Evolutionary conservation across 495 filamentous ascomycete genomes (phyloP).

Genomic region (Rostrohypoxylon terebratum): DNA sequence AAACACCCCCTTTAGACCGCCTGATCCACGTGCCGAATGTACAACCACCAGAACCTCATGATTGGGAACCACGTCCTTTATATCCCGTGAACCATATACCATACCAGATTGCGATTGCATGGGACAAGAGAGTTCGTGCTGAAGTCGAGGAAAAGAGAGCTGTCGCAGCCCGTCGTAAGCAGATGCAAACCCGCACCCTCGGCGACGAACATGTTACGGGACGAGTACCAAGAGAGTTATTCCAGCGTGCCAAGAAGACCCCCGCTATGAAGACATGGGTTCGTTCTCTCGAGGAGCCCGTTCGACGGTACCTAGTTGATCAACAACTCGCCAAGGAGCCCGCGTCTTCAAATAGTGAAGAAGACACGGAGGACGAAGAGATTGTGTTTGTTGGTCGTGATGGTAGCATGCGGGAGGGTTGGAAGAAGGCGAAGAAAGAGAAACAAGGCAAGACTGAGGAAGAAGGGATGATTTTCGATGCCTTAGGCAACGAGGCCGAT

Average conservation of each 20-base stretch:
- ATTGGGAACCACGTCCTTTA: conserved; percentile 85
- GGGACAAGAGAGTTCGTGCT: conserved; percentile 76
- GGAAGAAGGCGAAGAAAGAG: conserved; percentile 56
- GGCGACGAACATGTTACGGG: conserved; percentile 53
- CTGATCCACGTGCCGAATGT: conserved; percentile 88
- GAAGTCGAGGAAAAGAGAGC: conserved; percentile 57
- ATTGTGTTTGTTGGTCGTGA: conserved; percentile 91
- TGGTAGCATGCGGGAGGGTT: conserved; percentile 75
- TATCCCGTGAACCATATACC: conserved; percentile 81
- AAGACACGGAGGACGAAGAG: conserved; percentile 82
- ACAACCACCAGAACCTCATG: conserved; percentile 79
- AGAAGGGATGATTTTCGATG: conserved; percentile 84
- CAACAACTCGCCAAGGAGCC: conserved; percentile 62
- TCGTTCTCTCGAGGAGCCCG: conserved; percentile 61
- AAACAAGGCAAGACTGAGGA: conserved; percentile 65
- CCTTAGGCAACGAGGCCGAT: conserved; percentile 74
- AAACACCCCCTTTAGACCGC: conserved; percentile 70
- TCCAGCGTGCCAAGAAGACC: conserved; percentile 60
- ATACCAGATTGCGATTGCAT: conserved; percentile 88
- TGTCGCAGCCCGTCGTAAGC: conserved; percentile 46
- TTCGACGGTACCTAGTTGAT: conserved; percentile 57
- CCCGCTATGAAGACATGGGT: conserved; percentile 62
- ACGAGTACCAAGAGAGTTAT: conserved; percentile 70
- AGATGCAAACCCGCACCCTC: conserved; percentile 43
- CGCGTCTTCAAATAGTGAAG: conserved; percentile 56